phyloP scores from a whole-genome alignment of 2,329 filamentous ascomycete genomes.

The Talaromyces sp. region DNA sequence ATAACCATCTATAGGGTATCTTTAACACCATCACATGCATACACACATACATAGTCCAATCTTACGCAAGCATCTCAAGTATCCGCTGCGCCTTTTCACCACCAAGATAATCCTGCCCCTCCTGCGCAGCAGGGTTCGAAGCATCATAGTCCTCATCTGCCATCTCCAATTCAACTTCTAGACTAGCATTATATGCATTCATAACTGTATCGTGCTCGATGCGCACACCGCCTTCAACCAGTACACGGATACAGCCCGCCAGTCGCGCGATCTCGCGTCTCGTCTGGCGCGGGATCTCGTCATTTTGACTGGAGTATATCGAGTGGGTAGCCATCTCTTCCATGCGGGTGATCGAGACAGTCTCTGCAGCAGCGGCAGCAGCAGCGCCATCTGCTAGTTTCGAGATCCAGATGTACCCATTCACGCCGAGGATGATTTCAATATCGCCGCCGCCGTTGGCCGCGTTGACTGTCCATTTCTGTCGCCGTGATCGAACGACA shows the following conservation, averaged over 20 bases:
- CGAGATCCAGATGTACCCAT: constrained; percentile 94
- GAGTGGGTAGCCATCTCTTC: constrained; percentile 82
- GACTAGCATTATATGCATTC: constrained; percentile 74
- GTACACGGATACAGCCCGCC: constrained; percentile 72
- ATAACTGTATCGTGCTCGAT: constrained; percentile 90
- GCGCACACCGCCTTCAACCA: constrained; percentile 76
- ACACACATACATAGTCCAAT: background rate
- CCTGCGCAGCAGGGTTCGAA: constrained; percentile 26
- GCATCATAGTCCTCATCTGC: constrained; percentile 39
- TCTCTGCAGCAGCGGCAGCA: constrained; percentile 45
- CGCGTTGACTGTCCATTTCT: constrained; percentile 73
- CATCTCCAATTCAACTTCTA: constrained; percentile 60
- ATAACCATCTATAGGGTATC: constrained; percentile 6
- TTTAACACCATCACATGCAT: constrained; percentile 6
- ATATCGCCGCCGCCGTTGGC: constrained; percentile 56
- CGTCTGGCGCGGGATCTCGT: constrained; percentile 71
- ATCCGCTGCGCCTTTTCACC: constrained; percentile 40
- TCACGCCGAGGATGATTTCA: constrained; percentile 87
- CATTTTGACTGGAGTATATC: constrained; percentile 94
- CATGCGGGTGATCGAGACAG: constrained; percentile 71
- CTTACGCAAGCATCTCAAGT: constrained; percentile 28
- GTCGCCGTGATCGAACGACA: constrained; percentile 76
- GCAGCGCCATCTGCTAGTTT: constrained; percentile 65
- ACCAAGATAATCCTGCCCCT: constrained; percentile 43
- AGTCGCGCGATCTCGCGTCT: constrained; percentile 85